Conservation (phyloP, 257 asterid species). For the Solanum lycopersicoides region DNA sequence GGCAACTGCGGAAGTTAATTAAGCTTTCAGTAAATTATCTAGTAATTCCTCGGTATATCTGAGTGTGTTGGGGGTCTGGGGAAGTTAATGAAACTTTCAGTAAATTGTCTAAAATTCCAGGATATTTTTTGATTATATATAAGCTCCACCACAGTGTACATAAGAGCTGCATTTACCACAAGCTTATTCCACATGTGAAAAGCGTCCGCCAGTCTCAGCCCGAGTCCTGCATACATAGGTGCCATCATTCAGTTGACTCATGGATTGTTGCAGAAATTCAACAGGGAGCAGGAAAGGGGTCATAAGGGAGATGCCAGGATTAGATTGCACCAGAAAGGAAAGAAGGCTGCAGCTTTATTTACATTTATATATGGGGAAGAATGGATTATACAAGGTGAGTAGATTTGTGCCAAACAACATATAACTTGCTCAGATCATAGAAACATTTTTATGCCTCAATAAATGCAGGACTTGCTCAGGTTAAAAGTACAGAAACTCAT, state of each 20-base stretch:
- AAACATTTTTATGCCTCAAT: not conserved
- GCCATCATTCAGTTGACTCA: not conserved
- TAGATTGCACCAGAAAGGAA: not conserved
- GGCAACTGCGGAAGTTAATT: not conserved
- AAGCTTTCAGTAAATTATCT: not conserved
- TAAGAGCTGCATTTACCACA: not conserved
- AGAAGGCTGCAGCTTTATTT: not conserved
- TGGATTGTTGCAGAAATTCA: not conserved
- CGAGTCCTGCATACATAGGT: constrained; percentile 52
- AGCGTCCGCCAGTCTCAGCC: constrained; percentile 69
- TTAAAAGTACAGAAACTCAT: not conserved
- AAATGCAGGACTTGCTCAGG: not conserved
- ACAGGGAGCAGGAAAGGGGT: not conserved
- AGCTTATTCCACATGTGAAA: constrained; percentile 57
- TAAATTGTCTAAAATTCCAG: not conserved
- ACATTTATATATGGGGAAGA: not conserved
- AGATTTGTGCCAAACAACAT: not conserved
- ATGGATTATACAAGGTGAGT: not conserved
- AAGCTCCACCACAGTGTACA: not conserved
- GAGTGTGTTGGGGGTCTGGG: not conserved
- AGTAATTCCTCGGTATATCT: not conserved
- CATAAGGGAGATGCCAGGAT: not conserved
- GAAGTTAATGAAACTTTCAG: not conserved
- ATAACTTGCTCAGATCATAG: not conserved
- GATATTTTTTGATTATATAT: not conserved